Evolutionary conservation across 176 grass and related monocot genomes (phyloP).

Genomic region (maize (Zea mays)): Zm-B73-REFERENCE-NAM-5.0 NC_050096.1:22446501-22447000

Average conservation of each 20-base stretch:
- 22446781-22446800: slow-evolving; percentile 8
- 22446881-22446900: neutral
- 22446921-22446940: neutral
- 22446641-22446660: slow-evolving; percentile 21
- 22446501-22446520: neutral
- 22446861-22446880: slow-evolving; percentile 13
- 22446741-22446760: slow-evolving; percentile 9
- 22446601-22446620: neutral
- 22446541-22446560: neutral
- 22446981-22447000: neutral
- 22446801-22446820: slow-evolving; percentile 38
- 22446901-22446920: neutral
- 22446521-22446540: neutral
- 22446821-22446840: slow-evolving; percentile 10
- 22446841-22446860: neutral
- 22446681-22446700: slow-evolving; percentile 19
- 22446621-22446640: neutral
- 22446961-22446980: neutral
- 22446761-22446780: neutral
- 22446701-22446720: slow-evolving; percentile 29
- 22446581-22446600: neutral
- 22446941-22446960: neutral
- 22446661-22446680: slow-evolving; percentile 33
- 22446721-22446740: slow-evolving; percentile 19
- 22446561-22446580: neutral